Conservation (phyloP, 176 grass and related monocot genomes). For the Hordeum marinum region DNA sequence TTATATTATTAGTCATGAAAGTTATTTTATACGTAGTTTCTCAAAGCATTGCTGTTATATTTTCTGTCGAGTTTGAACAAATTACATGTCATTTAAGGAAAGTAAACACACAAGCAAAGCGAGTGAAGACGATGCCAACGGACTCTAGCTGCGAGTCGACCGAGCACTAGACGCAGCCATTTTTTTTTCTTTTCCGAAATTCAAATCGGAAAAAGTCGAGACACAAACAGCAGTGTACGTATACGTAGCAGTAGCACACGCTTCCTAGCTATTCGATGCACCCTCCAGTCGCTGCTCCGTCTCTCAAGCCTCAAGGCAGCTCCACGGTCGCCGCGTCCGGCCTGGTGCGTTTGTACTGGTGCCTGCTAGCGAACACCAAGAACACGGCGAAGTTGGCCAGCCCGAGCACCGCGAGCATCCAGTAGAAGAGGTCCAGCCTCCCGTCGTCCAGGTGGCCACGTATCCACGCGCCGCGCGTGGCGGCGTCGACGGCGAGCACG, state of each 20-base stretch:
- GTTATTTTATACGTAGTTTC: too few relatives aligned
- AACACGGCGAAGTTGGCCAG: conserved; percentile 35
- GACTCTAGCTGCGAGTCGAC: too few relatives aligned
- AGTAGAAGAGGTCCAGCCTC: conserved; percentile 57
- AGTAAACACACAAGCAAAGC: too few relatives aligned
- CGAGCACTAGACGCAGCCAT: too few relatives aligned
- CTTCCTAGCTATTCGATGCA: not conserved
- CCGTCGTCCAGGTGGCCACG: conserved; percentile 30
- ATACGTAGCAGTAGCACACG: not conserved
- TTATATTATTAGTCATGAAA: too few relatives aligned
- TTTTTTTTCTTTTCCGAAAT: too few relatives aligned
- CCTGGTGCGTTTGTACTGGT: conserved; percentile 30
- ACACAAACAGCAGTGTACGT: not conserved
- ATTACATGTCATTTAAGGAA: too few relatives aligned
- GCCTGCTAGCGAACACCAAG: conserved; percentile 32
- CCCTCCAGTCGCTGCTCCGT: not conserved
- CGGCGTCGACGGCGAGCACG: conserved; percentile 29
- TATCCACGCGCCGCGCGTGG: conserved; percentile 40
- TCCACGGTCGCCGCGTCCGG: not conserved
- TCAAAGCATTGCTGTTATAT: too few relatives aligned
- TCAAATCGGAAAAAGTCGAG: not conserved
- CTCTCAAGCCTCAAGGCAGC: not conserved
- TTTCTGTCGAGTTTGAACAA: too few relatives aligned
- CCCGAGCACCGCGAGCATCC: conserved; percentile 58
- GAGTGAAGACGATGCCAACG: too few relatives aligned